Conservation (phyloP, 345 rosid genomes). For the Pistacia integerrima region DNA sequence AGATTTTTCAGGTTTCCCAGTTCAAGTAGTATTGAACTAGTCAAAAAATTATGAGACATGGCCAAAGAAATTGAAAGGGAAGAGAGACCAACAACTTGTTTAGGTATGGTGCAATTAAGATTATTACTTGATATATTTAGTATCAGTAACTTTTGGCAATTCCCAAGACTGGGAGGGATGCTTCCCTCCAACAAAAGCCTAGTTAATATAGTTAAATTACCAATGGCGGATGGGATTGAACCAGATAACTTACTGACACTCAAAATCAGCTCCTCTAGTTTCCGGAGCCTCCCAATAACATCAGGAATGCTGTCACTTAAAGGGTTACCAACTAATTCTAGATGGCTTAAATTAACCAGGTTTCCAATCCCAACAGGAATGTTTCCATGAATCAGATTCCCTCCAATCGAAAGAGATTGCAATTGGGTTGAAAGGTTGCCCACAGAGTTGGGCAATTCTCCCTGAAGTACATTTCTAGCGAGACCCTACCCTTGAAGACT, state of each 20-base stretch:
- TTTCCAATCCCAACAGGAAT: constrained; percentile 25
- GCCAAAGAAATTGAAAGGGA: constrained; percentile 32
- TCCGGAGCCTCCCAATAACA: constrained; percentile 15
- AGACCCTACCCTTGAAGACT: constrained; percentile 27
- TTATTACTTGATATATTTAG: constrained; percentile 33
- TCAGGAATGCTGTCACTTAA: constrained; percentile 18
- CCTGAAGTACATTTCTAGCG: constrained; percentile 13
- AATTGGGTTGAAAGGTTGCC: constrained; percentile 24
- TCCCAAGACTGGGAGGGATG: constrained; percentile 37
- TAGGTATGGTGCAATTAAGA: constrained; percentile 37
- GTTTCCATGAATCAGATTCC: constrained; percentile 17
- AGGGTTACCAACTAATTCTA: constrained; percentile 8
- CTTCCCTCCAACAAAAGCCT: constrained; percentile 27
- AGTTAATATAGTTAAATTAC: constrained; percentile 20
- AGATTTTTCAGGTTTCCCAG: constrained; percentile 23
- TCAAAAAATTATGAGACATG: constrained; percentile 32
- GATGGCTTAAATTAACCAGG: constrained; percentile 2
- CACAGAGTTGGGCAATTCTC: constrained; percentile 28
- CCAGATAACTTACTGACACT: constrained; percentile 13
- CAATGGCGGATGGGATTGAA: constrained; percentile 28
- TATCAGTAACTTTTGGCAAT: constrained; percentile 18
- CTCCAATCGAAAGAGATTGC: neutral
- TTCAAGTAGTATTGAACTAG: constrained; percentile 31
- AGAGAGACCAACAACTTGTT: constrained; percentile 27
- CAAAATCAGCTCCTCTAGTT: constrained; percentile 14